Base-by-base conservation (phyloP, 2,329 filamentous ascomycete species). In the Phialophora macrospora region DNA sequence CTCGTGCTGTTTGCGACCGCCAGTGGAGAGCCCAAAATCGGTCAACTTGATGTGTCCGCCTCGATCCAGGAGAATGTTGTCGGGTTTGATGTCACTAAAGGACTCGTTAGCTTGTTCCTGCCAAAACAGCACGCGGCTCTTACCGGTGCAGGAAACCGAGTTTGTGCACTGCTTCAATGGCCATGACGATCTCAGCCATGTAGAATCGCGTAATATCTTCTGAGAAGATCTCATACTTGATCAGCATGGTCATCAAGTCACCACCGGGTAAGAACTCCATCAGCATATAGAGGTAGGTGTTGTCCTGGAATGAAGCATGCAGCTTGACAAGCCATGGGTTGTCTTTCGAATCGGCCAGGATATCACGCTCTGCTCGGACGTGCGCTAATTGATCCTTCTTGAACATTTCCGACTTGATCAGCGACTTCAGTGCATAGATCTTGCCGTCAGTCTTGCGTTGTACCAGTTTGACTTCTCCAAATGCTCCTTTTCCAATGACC, bases 331-430 rank as follows among this genome's bases (percentile, higher is more conserved):
- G 92, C 95, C 95, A 99, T 4, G 95, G 94, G 76, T 95, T 98
- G 84, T 99, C 95, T n/a, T 81, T 81, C 41, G 94, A 96, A 78
- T 99, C 96, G 68, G 95, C 95, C 70, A 99, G 83, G 73, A 99
- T 98, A 78, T 99, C 95, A 84, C 95, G 89, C 81, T 99, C 95
- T 60, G 95, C 93, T 70, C 96, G 93, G 67, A 99, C 95, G 80
- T 99, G 95, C 20, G 95, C 95, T 67, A 99, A 83, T 79, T 99
- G 95, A 76, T 99, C 95, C 80, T 97, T 97, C 82, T 97, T 97
- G 83, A 97, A 97, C 95, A 99, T 99, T 80, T 99, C 95, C 56
- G 92, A 93, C 84, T 99, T 99, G 79, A 99, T 92, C 72, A 99
- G 84, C 54, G 94, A 98, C 83, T 99, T 99, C 84, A 99, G 90